Evolutionary conservation across 164 flowering plant species (phyloP).

Genomic region (Vitis labrusca): DNA sequence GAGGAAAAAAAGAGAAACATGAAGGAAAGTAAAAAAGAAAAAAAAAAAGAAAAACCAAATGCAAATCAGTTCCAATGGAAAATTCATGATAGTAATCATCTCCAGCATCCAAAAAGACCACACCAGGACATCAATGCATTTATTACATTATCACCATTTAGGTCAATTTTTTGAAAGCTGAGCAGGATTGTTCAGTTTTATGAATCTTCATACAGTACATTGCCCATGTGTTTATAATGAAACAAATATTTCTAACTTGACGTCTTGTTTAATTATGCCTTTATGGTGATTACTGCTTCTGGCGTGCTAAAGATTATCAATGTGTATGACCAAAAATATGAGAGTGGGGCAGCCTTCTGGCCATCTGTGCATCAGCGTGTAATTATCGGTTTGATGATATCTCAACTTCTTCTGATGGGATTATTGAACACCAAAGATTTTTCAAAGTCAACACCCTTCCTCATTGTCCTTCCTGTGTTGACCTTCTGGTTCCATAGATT

Average conservation of each 20-base stretch:
- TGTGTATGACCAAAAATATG: constrained; percentile 73
- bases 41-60: too few relatives aligned
- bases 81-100: too few relatives aligned
- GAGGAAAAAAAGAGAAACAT: too few relatives aligned
- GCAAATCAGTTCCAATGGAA: too few relatives aligned
- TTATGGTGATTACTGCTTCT: not conserved
- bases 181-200: not conserved
- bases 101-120: too few relatives aligned
- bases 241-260: too few relatives aligned
- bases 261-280: not conserved
- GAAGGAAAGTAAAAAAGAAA: too few relatives aligned
- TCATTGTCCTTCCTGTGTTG: constrained; percentile 49
- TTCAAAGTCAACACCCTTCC: constrained; percentile 42
- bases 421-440: constrained; percentile 57
- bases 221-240: not conserved
- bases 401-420: constrained; percentile 80
- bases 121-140: too few relatives aligned
- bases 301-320: constrained; percentile 59
- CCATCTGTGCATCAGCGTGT: constrained; percentile 78
- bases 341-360: constrained; percentile 85
- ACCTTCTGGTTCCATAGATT: constrained; percentile 58
- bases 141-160: not conserved
- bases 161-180: not conserved
- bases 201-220: not conserved
- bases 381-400: constrained; percentile 52